Base-by-base conservation (phyloP, 2,329 filamentous ascomycete species). In the Aspergillus brunneoviolaceus region DNA sequence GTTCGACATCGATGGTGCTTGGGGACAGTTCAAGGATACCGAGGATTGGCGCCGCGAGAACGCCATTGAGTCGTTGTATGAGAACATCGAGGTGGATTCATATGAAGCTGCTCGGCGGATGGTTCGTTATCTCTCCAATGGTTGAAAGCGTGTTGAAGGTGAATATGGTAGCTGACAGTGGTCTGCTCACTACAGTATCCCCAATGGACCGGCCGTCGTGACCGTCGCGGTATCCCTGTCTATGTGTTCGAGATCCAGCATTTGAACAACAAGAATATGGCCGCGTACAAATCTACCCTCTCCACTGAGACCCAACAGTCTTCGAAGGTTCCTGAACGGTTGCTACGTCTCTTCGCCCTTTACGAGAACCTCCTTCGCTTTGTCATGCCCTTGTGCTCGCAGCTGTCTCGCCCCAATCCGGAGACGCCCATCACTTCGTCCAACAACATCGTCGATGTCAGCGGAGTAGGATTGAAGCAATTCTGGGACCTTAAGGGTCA, bases 401-500 rank as follows among this genome's bases (percentile, higher is more conserved):
- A 90, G 69, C 84, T 96, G 63, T 85, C 91, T 69, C 85, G 93
- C 69, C 86, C 88, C 7, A 80, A 90, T 73, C 84, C 89, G 4
- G 85, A 88, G 64, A 92, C 91, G n/a, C 94, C 94, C 6, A 92
- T 97, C 68, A 94, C 92, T 45, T 88, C 95, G 69, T 93, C 89
- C 71, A 96, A 91, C 69, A 97, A 97, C 78, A 96, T 98, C 68
- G 92, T 97, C 60, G 94, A 98, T 74, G 92, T 98, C 64, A 89
- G 87, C 16, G 88, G 89, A 14, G 93, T 97, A 27, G 91, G 91
- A 5, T 76, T 98, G 75, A 92, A 91, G 80, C 92, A 96, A 79
- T 97, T 97, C 75, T 97, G 94, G 94, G 96, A 96, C 77, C 78
- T 98, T 63, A 95, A 96, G 81, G 80, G 80, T 25, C 94, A 97